Percentiles rank a stretch among this genome's conserved stretches.
phyloP scores from a whole-genome alignment of 2,329 filamentous ascomycete genomes.

The Paraphoma chrysanthemicola region DNA sequence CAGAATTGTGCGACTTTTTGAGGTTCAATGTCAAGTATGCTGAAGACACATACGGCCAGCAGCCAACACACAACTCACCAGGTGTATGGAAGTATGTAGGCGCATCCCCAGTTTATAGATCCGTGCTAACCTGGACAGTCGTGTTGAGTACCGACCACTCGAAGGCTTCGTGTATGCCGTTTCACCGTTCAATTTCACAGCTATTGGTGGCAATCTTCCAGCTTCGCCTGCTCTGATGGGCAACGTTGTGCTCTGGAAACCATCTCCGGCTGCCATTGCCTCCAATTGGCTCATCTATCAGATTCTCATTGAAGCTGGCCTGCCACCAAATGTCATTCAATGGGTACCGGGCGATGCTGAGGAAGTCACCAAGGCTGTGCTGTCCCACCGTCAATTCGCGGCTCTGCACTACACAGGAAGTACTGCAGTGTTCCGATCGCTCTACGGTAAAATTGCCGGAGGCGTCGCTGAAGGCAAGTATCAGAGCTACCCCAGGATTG shows the following conservation, averaged over 20 bases:
- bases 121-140: slow-evolving; percentile 50
- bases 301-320: slow-evolving; percentile 88
- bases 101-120: neutral
- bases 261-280: slow-evolving; percentile 86
- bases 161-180: slow-evolving; percentile 97
- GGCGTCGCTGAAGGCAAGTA: slow-evolving; percentile 85
- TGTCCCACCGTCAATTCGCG: slow-evolving; percentile 81
- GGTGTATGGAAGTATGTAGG: slow-evolving; percentile 79
- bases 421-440: slow-evolving; percentile 85
- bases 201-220: slow-evolving; percentile 87
- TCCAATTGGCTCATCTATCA: slow-evolving; percentile 91
- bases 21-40: slow-evolving; percentile 95
- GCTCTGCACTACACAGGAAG: slow-evolving; percentile 96
- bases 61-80: slow-evolving; percentile 81
- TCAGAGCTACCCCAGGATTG: slow-evolving; percentile 83
- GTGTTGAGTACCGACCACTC: slow-evolving; percentile 85
- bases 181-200: slow-evolving; percentile 96
- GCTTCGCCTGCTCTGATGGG: slow-evolving; percentile 86
- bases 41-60: slow-evolving; percentile 85
- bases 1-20: slow-evolving; percentile 91
- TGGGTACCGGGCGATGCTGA: slow-evolving; percentile 90
- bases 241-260: slow-evolving; percentile 97
- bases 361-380: slow-evolving; percentile 78
- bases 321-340: slow-evolving; percentile 89
- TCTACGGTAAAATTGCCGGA: slow-evolving; percentile 85